phyloP scores from a whole-genome alignment of 176 grass and related monocot species.

The Dendrocalamus sinicus region DNA sequence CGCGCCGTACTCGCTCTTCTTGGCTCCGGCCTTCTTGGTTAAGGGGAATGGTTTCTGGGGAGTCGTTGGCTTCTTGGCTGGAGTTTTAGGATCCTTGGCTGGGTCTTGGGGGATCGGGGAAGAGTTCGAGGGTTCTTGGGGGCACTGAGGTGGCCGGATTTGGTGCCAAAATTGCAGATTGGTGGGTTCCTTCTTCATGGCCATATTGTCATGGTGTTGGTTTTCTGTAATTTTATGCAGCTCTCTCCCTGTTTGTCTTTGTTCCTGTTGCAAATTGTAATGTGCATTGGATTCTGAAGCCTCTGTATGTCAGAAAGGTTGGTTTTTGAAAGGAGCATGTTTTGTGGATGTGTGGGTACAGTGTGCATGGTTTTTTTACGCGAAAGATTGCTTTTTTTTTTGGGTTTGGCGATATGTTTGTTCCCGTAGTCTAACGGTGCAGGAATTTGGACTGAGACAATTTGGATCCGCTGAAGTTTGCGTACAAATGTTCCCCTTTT shows the following conservation, averaged over 20 bases:
- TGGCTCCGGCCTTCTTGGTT: slow-evolving; percentile 24
- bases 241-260: slow-evolving; percentile 3
- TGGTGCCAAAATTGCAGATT: background rate
- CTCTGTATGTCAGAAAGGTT: background rate
- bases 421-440: background rate
- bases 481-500: background rate
- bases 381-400: slow-evolving; percentile 11
- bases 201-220: background rate
- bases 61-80: slow-evolving; percentile 37
- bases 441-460: background rate
- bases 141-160: slow-evolving; percentile 2
- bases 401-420: background rate
- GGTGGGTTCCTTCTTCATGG: slow-evolving; percentile 24
- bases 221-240: background rate
- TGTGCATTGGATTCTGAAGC: background rate
- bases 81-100: background rate
- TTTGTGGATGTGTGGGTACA: background rate
- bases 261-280: background rate
- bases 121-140: background rate
- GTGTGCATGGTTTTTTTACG: background rate
- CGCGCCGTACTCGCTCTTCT: slow-evolving; percentile 23
- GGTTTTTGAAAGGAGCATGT: background rate
- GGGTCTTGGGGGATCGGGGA: background rate
- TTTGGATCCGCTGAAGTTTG: slow-evolving; percentile 28
- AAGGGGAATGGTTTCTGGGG: slow-evolving; percentile 34